A percentile compares a stretch with the other conserved stretches of the same genome.
Evolutionary conservation across 1,284 basidiomycete species (phyloP).

Genomic region (Naganishia sp.): DNA sequence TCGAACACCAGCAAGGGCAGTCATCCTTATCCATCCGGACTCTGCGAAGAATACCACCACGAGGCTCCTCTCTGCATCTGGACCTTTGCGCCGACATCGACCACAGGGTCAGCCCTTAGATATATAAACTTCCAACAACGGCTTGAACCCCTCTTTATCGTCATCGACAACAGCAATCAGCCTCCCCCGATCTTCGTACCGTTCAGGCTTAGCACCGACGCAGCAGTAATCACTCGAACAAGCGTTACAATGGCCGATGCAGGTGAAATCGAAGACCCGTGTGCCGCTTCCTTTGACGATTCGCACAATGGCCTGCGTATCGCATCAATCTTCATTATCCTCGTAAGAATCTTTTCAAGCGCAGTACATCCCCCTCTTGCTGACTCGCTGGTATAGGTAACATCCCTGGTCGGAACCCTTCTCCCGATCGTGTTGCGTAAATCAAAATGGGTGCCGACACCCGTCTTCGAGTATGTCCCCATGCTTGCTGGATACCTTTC

Average conservation of each 20-base stretch:
- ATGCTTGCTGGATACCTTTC: background rate
- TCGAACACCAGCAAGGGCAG: background rate
- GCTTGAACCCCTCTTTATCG: no score
- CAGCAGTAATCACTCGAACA: background rate
- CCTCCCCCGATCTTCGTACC: no score
- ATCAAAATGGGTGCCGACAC: slow-evolving; percentile 64
- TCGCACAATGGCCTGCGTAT: slow-evolving; percentile 61
- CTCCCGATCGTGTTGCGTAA: slow-evolving; percentile 77
- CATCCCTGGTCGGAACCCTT: slow-evolving; percentile 69
- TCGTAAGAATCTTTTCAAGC: slow-evolving; percentile 51
- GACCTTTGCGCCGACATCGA: no score
- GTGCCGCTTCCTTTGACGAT: slow-evolving; percentile 37
- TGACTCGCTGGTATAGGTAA: slow-evolving; percentile 44
- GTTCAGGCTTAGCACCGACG: background rate
- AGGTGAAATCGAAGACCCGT: slow-evolving; percentile 34
- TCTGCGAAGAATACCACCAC: no score
- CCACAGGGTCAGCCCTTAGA: no score
- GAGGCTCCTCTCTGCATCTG: no score
- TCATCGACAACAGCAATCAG: no score
- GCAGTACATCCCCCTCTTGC: slow-evolving; percentile 4
- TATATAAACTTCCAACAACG: background rate
- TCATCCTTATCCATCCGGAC: background rate
- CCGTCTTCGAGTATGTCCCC: slow-evolving; percentile 68
- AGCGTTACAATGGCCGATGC: slow-evolving; percentile 14
- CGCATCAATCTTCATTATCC: slow-evolving; percentile 85